Percentiles rank a stretch among this genome's conserved stretches.
Conservation (phyloP, 2,329 filamentous ascomycete genomes). For the Lachnellula arida region DNA sequence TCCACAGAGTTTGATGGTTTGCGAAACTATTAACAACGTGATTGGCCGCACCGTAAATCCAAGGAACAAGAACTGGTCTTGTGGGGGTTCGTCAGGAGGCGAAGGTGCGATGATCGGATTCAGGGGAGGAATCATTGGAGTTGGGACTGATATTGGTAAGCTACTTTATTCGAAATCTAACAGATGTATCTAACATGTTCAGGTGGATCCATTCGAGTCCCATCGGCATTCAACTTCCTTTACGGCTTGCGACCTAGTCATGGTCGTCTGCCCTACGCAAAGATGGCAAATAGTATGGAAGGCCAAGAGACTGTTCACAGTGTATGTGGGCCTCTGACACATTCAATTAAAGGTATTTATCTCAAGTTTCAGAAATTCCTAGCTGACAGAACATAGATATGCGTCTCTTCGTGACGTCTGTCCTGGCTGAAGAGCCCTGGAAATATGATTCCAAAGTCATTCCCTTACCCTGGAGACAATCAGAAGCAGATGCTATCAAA, state of each 20-base stretch:
- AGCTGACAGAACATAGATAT: slow-evolving; percentile 27
- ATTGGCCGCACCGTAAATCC: slow-evolving; percentile 40
- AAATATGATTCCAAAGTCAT: slow-evolving; percentile 35
- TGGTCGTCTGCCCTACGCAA: slow-evolving; percentile 29
- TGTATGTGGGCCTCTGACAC: slow-evolving; percentile 30
- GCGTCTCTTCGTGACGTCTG: slow-evolving; percentile 32
- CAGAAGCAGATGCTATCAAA: slow-evolving; percentile 29
- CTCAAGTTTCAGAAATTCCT: slow-evolving; percentile 14
- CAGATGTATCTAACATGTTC: not conserved
- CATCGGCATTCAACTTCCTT: slow-evolving; percentile 32
- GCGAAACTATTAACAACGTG: slow-evolving; percentile 38
- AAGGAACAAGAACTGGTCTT: slow-evolving; percentile 24
- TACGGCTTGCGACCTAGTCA: slow-evolving; percentile 35
- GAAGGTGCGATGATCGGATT: slow-evolving; percentile 28
- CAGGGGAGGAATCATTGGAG: slow-evolving; percentile 24
- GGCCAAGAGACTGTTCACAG: slow-evolving; percentile 37
- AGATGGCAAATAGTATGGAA: slow-evolving; percentile 37
- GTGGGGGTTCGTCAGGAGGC: slow-evolving; percentile 29
- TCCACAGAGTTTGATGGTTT: slow-evolving; percentile 40
- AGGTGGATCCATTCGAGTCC: slow-evolving; percentile 34
- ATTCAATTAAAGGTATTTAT: slow-evolving; percentile 36
- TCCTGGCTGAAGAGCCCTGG: slow-evolving; percentile 34
- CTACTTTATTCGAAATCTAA: not conserved
- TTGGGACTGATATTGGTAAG: slow-evolving; percentile 28
- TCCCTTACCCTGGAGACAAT: slow-evolving; percentile 35